These are phyloP conservation scores for Aureobasidium lini DNA, from an alignment of 2,329 filamentous ascomycete genomes.

Conservation along the genomic window DNA sequence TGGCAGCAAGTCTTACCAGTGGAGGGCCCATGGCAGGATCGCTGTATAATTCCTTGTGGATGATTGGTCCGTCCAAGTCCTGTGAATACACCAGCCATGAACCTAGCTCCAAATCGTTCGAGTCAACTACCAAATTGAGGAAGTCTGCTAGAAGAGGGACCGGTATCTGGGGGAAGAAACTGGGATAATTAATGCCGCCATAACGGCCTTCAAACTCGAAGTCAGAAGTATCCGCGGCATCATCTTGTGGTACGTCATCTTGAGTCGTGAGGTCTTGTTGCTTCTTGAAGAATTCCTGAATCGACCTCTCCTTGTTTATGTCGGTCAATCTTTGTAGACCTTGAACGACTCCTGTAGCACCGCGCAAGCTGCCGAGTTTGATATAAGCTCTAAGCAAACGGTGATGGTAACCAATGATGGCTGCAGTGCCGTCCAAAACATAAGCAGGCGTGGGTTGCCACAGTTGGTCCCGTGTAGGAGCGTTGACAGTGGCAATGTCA, in stretches of 20 bases:
- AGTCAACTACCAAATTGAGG: conserved; percentile 43
- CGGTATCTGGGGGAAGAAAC: conserved; percentile 40
- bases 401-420: conserved; percentile 36
- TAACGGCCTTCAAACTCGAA: conserved; percentile 24
- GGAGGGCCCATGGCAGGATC: conserved; percentile 44
- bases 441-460: conserved; percentile 29
- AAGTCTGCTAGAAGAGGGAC: conserved; percentile 41
- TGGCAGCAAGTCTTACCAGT: conserved; percentile 47
- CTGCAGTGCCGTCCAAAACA: conserved; percentile 38
- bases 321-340: conserved; percentile 36
- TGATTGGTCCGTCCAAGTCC: conserved; percentile 48
- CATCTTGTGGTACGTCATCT: background rate
- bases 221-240: conserved; percentile 9
- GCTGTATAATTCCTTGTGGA: conserved; percentile 38
- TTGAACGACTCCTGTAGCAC: conserved; percentile 32
- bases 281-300: conserved; percentile 35
- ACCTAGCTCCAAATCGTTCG: conserved; percentile 42
- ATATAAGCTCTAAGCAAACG: conserved; percentile 35
- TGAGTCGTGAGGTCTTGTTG: background rate
- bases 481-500: conserved; percentile 32
- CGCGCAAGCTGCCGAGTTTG: conserved; percentile 30
- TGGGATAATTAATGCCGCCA: conserved; percentile 36
- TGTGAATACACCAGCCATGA: conserved; percentile 46
- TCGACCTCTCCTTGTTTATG: conserved; percentile 34
- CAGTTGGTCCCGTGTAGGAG: conserved; percentile 16